Evolutionary conservation across 2,329 filamentous ascomycete genomes (phyloP).

Genomic region (Aspergillus oerlinghausenensis): DNA sequence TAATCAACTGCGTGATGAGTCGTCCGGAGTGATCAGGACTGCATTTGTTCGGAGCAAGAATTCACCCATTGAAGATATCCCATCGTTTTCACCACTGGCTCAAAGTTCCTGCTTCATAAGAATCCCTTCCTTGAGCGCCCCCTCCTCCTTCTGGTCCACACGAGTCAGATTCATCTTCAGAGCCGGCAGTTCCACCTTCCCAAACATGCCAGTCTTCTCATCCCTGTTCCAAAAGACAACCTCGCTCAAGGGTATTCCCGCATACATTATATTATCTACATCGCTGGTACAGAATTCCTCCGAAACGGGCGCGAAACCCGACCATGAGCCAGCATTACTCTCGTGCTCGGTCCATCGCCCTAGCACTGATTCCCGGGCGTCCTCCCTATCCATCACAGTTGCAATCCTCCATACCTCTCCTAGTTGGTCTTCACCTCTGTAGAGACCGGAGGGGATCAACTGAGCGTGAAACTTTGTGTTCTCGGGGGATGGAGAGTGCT

Average conservation of each 20-base stretch:
- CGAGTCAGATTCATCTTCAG: slow-evolving; percentile 19
- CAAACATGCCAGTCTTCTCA: slow-evolving; percentile 4
- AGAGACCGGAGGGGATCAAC: background rate
- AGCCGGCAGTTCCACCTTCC: slow-evolving; percentile 28
- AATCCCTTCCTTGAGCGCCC: background rate
- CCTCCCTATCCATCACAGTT: slow-evolving; percentile 5
- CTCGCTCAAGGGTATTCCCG: slow-evolving; percentile 29
- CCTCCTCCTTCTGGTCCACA: background rate
- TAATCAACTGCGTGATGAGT: background rate
- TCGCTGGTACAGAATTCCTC: slow-evolving; percentile 35
- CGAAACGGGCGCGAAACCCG: slow-evolving; percentile 6
- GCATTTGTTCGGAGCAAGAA: too few relatives aligned
- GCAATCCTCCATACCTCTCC: slow-evolving; percentile 35
- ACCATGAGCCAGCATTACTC: background rate
- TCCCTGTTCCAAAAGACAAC: slow-evolving; percentile 32
- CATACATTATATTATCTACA: slow-evolving; percentile 30
- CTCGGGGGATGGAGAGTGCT: background rate
- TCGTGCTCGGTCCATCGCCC: background rate
- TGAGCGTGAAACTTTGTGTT: background rate
- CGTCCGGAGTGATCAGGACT: too few relatives aligned
- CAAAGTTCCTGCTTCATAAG: background rate
- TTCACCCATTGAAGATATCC: background rate
- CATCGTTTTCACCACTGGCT: background rate
- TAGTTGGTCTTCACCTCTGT: background rate
- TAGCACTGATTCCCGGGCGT: background rate